These are phyloP conservation scores for Fusarium coicis DNA, from an alignment of 2,329 filamentous ascomycete genomes.

Conservation along the genomic window DNA sequence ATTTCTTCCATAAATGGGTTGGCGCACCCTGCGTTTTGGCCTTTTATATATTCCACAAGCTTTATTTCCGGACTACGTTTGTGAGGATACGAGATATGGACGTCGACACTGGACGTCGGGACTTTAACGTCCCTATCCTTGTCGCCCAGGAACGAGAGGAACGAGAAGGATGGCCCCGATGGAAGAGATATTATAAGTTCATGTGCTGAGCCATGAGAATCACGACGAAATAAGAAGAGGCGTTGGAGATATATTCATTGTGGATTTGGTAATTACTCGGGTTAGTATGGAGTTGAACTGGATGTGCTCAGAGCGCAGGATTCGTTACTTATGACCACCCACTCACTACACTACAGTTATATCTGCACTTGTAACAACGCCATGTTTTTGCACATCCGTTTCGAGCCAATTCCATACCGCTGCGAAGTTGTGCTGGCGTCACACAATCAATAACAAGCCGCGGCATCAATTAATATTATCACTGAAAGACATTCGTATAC, in stretches of 20 bases:
- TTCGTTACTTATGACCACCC: background rate
- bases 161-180: constrained; percentile 74
- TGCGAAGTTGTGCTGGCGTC: background rate
- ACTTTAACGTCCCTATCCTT: constrained; percentile 83
- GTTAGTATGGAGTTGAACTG: constrained; percentile 33
- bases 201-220: constrained; percentile 66
- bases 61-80: constrained; percentile 75
- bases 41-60: constrained; percentile 80
- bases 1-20: constrained; percentile 80
- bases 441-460: background rate
- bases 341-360: background rate
- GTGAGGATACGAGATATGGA: constrained; percentile 82
- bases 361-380: background rate
- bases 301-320: background rate
- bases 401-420: background rate
- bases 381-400: background rate
- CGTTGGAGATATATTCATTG: constrained; percentile 11
- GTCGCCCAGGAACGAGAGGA: constrained; percentile 85
- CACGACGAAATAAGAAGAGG: background rate
- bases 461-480: background rate
- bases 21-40: constrained; percentile 74
- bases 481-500: background rate
- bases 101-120: constrained; percentile 83
- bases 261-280: constrained; percentile 4
- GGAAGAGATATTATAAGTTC: constrained; percentile 81